Evolutionary conservation across 2,329 filamentous ascomycete species (phyloP).

Genomic region (Alternaria atra): DNA sequence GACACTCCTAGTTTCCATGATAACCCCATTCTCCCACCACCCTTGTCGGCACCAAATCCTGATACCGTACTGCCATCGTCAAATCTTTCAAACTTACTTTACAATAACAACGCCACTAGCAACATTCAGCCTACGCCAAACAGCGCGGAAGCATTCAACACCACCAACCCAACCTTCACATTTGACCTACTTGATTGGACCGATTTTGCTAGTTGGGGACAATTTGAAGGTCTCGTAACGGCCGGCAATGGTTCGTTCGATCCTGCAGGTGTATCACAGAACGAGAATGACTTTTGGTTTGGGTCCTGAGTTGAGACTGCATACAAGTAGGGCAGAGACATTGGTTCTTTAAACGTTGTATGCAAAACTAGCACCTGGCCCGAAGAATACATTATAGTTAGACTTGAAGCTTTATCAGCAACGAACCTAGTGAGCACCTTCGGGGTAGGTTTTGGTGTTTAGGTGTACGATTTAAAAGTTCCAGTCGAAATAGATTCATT

Average conservation of each 20-base stretch:
- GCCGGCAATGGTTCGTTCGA: slow-evolving; percentile 47
- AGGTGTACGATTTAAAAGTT: neutral
- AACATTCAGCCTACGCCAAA: slow-evolving; percentile 44
- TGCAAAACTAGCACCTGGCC: neutral
- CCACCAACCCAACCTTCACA: slow-evolving; percentile 19
- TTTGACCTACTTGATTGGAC: slow-evolving; percentile 36
- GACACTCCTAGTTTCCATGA: slow-evolving; percentile 1
- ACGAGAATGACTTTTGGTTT: slow-evolving; percentile 18
- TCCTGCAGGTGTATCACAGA: slow-evolving; percentile 33
- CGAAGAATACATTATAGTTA: neutral
- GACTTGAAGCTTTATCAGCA: too few relatives aligned
- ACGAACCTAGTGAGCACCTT: too few relatives aligned
- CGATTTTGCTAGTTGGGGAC: slow-evolving; percentile 50
- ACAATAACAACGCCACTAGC: neutral
- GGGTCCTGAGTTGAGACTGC: neutral
- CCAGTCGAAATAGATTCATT: neutral
- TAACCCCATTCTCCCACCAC: neutral
- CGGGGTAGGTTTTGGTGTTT: too few relatives aligned
- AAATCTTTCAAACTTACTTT: slow-evolving; percentile 20
- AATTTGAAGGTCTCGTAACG: slow-evolving; percentile 51
- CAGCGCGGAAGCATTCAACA: slow-evolving; percentile 17
- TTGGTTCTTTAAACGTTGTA: neutral
- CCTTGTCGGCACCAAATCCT: neutral
- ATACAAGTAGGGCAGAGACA: too few relatives aligned
- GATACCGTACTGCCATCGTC: neutral